Evolutionary conservation across 805 yeast genomes (phyloP).

Genomic region (Metschnikowia baotianmanensis): DNA sequence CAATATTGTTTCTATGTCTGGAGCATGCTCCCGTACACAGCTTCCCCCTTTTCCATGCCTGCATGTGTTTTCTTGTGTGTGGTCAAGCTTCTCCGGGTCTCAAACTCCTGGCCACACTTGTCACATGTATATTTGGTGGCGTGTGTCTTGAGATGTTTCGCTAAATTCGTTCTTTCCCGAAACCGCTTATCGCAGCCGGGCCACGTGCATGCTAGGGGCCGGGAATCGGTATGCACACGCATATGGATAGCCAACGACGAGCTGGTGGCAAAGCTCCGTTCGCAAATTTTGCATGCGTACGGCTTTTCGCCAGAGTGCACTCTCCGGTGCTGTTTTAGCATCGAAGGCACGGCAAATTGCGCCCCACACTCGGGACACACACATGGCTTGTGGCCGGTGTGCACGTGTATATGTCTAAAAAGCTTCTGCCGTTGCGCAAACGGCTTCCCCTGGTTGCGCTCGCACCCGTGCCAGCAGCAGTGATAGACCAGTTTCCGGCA

Average conservation of each 20-base stretch:
- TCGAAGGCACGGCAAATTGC: constrained; percentile 71
- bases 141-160: constrained; percentile 85
- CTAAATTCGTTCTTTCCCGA: constrained; percentile 84
- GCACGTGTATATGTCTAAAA: constrained; percentile 82
- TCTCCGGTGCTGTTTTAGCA: constrained; percentile 77
- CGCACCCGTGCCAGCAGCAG: constrained; percentile 81
- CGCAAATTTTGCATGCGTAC: constrained; percentile 68
- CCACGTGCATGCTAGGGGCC: constrained; percentile 75
- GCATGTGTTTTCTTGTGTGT: constrained; percentile 31
- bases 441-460: constrained; percentile 51
- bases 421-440: constrained; percentile 86
- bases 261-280: constrained; percentile 76
- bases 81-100: constrained; percentile 38
- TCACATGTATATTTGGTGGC: constrained; percentile 50
- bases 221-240: constrained; percentile 87
- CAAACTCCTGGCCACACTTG: constrained; percentile 52
- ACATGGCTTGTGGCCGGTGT: constrained; percentile 81
- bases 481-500: constrained; percentile 66
- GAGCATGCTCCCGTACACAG: background rate
- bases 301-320: constrained; percentile 92
- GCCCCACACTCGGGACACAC: constrained; percentile 68
- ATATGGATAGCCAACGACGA: constrained; percentile 80
- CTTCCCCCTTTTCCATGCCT: background rate
- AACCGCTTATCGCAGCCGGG: constrained; percentile 83
- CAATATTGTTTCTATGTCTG: background rate